These are phyloP conservation scores for Mimosa pudica DNA, from an alignment of 306 rosid species.

Conservation along the genomic window DNA sequence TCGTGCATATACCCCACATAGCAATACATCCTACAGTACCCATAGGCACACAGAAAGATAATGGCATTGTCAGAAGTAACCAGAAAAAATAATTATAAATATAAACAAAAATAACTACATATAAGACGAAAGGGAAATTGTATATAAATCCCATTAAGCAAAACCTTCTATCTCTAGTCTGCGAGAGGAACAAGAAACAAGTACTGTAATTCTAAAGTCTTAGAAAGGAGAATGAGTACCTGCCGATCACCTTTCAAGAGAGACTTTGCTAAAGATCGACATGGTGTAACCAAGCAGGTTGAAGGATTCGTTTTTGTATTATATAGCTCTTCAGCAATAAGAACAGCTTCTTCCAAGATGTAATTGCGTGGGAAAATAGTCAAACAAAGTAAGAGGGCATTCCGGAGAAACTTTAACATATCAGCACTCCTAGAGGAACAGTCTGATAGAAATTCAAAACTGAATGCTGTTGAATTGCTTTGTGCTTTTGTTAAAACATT, in stretches of 20 bases:
- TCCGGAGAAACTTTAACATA: constrained; percentile 79
- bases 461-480: constrained; percentile 44
- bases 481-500: constrained; percentile 49
- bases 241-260: constrained; percentile 86
- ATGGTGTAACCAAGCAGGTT: constrained; percentile 65
- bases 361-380: constrained; percentile 79
- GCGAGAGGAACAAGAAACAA: not conserved
- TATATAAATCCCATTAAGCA: not conserved
- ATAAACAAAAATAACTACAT: not conserved
- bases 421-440: constrained; percentile 50
- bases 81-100: constrained; percentile 16
- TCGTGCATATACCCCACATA: constrained; percentile 90
- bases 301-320: constrained; percentile 57
- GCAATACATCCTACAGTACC: constrained; percentile 68
- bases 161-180: not conserved
- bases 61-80: constrained; percentile 15
- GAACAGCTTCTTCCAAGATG: constrained; percentile 80
- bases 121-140: not conserved
- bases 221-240: constrained; percentile 49
- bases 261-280: constrained; percentile 77
- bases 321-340: constrained; percentile 81
- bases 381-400: constrained; percentile 73
- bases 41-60: constrained; percentile 23
- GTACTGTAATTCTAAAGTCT: not conserved
- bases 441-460: constrained; percentile 67